These are phyloP conservation scores for Aristolochia fimbriata DNA, from an alignment of 164 flowering plant species.

Conservation along the genomic window DNA sequence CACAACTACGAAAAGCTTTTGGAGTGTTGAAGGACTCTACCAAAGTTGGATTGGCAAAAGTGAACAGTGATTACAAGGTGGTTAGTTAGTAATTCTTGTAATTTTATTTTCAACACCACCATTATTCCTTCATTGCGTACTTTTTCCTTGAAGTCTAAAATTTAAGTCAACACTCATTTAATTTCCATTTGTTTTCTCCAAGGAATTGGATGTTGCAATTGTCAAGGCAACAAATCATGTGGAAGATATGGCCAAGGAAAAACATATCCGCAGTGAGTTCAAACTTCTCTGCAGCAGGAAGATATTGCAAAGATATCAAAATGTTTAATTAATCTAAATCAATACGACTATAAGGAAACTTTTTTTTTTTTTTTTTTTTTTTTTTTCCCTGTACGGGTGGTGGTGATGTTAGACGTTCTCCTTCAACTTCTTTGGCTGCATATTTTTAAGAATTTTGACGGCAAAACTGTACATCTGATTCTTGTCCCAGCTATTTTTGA, in stretches of 20 bases:
- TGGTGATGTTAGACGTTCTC: too few species aligned
- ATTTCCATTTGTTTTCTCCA: background rate
- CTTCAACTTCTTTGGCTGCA: too few species aligned
- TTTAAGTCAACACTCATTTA: too few species aligned
- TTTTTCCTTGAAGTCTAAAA: too few species aligned
- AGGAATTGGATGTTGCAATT: constrained; percentile 55
- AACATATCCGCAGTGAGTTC: constrained; percentile 34
- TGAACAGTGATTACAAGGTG: constrained; percentile 96
- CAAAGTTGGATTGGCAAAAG: constrained; percentile 91
- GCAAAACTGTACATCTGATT: background rate
- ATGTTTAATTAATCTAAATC: too few species aligned
- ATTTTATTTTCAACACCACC: background rate
- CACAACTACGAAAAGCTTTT: constrained; percentile 56
- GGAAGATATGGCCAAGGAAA: constrained; percentile 46
- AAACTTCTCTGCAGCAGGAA: background rate
- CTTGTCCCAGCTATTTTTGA: constrained; percentile 63
- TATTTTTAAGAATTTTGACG: too few species aligned
- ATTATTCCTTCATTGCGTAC: too few species aligned
- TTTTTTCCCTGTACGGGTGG: too few species aligned
- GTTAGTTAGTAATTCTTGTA: background rate
- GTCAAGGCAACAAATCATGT: constrained; percentile 61
- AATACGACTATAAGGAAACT: too few species aligned
- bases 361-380: too few species aligned
- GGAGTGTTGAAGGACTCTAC: constrained; percentile 96
- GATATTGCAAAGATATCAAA: too few species aligned